These are phyloP conservation scores for Hydnomerulius pinastri DNA, from an alignment of 768 basidiomycete species.

Conservation along the genomic window DNA sequence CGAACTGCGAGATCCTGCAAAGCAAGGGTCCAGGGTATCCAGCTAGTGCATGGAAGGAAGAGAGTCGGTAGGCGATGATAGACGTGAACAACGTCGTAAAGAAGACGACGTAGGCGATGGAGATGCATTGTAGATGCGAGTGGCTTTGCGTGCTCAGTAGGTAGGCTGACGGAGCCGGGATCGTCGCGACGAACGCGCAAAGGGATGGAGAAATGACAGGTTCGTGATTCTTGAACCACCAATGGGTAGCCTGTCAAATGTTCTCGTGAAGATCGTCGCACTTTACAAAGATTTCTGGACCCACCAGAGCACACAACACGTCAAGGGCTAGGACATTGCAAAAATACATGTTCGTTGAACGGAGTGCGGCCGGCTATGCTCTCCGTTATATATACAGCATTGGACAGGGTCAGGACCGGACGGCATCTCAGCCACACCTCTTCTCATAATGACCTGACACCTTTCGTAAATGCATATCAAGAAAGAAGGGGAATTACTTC, in stretches of 20 bases:
- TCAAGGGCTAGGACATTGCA: no score
- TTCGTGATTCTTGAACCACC: slow-evolving; percentile 19
- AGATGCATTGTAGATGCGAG: slow-evolving; percentile 1
- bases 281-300: neutral
- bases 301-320: slow-evolving; percentile 21
- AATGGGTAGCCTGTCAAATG: slow-evolving; percentile 12
- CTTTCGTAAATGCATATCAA: no score
- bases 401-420: no score
- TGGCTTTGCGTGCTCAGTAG: slow-evolving; percentile 10
- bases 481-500: no score
- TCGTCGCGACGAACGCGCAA: slow-evolving; percentile 6
- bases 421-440: no score
- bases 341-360: no score
- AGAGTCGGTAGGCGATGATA: slow-evolving; percentile 38
- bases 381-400: no score
- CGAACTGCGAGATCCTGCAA: slow-evolving; percentile 33
- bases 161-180: slow-evolving; percentile 14
- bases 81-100: slow-evolving; percentile 25
- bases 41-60: slow-evolving; percentile 40
- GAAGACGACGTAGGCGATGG: slow-evolving; percentile 17
- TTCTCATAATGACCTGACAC: no score
- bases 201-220: slow-evolving; percentile 16
- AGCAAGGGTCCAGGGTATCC: slow-evolving; percentile 37
- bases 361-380: no score
- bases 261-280: neutral